A percentile compares a stretch with the other conserved stretches of the same genome.
Conservation (phyloP, 225 moss, liverwort and hornwort species). For the Neckera pumila region DNA sequence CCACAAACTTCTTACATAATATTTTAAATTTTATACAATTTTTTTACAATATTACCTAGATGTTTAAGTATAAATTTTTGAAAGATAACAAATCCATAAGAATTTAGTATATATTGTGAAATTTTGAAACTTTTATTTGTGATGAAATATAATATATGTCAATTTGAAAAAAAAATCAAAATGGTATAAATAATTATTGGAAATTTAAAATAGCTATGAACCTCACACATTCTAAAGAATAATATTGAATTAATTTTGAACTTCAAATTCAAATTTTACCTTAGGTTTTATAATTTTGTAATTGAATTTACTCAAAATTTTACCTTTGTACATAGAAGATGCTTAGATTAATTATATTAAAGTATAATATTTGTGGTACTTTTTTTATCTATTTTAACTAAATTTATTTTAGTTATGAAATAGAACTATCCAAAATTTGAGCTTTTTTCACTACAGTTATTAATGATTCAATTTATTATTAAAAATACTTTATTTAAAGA, state of each 20-base stretch:
- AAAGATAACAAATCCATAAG: no score
- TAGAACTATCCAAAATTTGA: not conserved
- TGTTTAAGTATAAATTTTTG: not conserved
- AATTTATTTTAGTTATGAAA: not conserved
- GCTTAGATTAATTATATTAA: not conserved
- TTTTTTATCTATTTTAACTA: not conserved
- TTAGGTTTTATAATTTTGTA: no score
- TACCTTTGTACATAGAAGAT: not conserved
- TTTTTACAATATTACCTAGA: no score
- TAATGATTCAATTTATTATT: no score
- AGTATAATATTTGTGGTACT: rapidly evolving
- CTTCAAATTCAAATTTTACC: not conserved
- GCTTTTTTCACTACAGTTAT: not conserved
- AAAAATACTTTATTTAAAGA: not conserved
- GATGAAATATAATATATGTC: no score
- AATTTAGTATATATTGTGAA: not conserved
- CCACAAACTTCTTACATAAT: no score
- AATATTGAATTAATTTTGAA: not conserved
- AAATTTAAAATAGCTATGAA: not conserved
- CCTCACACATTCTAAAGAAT: rapidly evolving
- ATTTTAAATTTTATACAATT: not conserved
- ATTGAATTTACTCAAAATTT: not conserved
- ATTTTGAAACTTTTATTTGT: not conserved
- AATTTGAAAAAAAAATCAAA: not conserved
- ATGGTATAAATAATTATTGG: no score